Percentiles rank a stretch among this genome's conserved stretches.
Conservation (phyloP, 106 monocot genomes). For the Allium fistulosum region DNA sequence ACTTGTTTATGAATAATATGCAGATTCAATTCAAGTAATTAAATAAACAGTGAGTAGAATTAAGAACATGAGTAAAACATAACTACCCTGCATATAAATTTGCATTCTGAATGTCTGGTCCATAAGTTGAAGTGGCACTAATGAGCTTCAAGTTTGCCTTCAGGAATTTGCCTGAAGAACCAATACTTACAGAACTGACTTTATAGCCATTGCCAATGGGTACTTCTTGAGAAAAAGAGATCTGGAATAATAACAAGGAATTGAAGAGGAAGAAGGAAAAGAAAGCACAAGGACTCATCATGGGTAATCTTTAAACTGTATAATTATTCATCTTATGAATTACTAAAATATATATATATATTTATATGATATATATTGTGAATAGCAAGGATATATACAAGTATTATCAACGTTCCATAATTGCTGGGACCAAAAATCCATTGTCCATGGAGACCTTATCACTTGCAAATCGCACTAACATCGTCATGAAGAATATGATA, state of each 20-base stretch:
- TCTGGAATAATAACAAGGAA: not conserved
- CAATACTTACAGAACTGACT: slow-evolving; percentile 9
- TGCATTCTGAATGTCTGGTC: slow-evolving; percentile 33
- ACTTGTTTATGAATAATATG: not conserved
- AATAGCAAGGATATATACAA: no score
- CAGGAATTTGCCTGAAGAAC: slow-evolving; percentile 19
- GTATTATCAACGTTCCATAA: no score
- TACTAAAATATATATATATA: no score
- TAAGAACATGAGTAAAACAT: not conserved
- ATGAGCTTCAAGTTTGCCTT: slow-evolving; percentile 24
- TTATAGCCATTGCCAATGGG: slow-evolving; percentile 35
- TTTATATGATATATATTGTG: no score
- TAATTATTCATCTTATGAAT: no score
- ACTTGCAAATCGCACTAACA: no score
- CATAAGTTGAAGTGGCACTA: slow-evolving; percentile 17
- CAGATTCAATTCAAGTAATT: not conserved
- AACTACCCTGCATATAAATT: slow-evolving; percentile 33
- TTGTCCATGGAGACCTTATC: no score
- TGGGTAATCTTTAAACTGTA: not conserved
- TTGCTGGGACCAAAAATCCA: no score
- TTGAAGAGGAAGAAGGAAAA: slow-evolving; percentile 1
- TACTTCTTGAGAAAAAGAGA: not conserved
- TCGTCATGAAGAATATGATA: no score
- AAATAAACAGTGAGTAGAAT: no score
- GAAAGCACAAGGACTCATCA: not conserved